Evolutionary conservation across 108 stramenopile genomes (phyloP), one percentile per base, ranked within the genome.

Genomic region (Bacterosira constricta): DNA sequence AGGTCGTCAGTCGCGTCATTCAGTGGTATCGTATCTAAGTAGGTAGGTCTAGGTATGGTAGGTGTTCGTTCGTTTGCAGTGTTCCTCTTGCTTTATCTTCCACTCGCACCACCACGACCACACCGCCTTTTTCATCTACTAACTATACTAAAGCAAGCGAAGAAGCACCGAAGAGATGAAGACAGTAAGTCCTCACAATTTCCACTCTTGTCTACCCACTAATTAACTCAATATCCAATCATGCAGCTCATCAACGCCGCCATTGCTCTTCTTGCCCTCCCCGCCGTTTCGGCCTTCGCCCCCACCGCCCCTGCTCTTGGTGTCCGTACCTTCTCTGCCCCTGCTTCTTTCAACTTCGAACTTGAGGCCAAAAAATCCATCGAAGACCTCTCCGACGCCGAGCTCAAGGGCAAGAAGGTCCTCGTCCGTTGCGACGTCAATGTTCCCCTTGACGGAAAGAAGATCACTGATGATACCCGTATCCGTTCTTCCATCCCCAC

Each of bases 401-500:
- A 98, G 62, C 88, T 96, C 65, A 96, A 96, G 90, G 96, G 95
- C 73, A 97, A 96, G 95, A 96, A 89, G 82, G 96, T 99, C 41
- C 85, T 99, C 38, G 86, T 99, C 56, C 95, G 98, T 49, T 97
- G 96, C 75, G 98, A 99, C 86, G 89, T 99, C 47, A 99, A 99
- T 79, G 98, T 99, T 38, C 98, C 98, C 56, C 94, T 99, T 71
- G 93, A 94, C 80, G 96, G 91, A 80, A 93, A 93, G 87, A 94
- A 67, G 46, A 99, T 99, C 87, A 97, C 96, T 58, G 98, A 99
- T 67, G 98, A 99, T 82, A 99, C 98, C 69, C 96, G 99, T 74
- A 99, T 99, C 90, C 96, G 98, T 37, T 94, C 96, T 15, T 96
- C 97, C 61, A 85, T 99, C 69, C 99, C 99, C 47, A 98, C 98